Evolutionary conservation across 2,329 filamentous ascomycete genomes (phyloP).

Genomic region (Trichophyton equinum): DNA sequence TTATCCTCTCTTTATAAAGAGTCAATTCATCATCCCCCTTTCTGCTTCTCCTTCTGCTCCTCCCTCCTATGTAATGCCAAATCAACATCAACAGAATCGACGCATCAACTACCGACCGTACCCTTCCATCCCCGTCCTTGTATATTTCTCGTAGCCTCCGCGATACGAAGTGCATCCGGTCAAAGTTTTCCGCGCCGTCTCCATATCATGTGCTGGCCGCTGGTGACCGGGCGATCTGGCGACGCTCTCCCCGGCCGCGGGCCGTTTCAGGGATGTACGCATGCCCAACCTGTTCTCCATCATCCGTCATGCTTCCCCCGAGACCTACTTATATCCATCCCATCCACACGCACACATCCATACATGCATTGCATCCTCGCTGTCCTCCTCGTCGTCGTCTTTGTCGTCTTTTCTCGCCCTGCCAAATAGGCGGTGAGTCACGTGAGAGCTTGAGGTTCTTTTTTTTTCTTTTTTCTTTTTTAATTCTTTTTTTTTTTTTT

Average conservation of each 20-base stretch:
- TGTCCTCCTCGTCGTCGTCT: neutral
- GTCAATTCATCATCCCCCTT: neutral
- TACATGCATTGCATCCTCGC: neutral
- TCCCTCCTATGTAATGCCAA: neutral
- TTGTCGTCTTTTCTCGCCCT: neutral
- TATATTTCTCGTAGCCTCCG: neutral
- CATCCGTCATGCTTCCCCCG: neutral
- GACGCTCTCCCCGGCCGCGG: neutral
- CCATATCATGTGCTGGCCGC: constrained; percentile 1
- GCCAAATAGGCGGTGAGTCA: neutral
- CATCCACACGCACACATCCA: neutral
- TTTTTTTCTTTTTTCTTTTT: neutral
- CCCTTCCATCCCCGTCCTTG: neutral
- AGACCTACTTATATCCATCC: neutral
- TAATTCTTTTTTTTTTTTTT: neutral
- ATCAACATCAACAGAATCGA: neutral
- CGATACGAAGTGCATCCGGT: constrained; percentile 1
- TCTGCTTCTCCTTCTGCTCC: neutral
- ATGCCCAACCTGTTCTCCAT: neutral
- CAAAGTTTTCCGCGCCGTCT: neutral
- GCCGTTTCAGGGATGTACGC: neutral
- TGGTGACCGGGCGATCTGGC: neutral
- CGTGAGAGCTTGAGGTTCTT: neutral
- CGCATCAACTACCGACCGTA: neutral
- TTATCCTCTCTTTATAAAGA: neutral